These are phyloP conservation scores for Colletotrichum destructivum DNA, from an alignment of 2,329 filamentous ascomycete genomes.

Conservation along the genomic window DNA sequence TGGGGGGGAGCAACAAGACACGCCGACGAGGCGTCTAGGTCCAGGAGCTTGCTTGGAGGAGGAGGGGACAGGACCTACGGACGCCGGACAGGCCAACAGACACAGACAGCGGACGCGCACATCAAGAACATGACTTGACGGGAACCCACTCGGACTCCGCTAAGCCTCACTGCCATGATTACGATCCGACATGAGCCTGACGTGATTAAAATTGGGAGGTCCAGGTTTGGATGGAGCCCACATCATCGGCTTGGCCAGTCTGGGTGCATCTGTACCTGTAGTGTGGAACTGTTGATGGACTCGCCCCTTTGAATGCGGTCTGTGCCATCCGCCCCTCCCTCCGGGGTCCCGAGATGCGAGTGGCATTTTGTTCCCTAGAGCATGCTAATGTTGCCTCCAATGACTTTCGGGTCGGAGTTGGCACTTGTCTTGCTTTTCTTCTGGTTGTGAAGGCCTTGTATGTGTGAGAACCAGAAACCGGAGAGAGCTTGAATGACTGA, in stretches of 20 bases:
- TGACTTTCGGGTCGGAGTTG: no score
- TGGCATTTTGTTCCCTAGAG: no score
- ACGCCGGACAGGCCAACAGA: not conserved
- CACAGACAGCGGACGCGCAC: not conserved
- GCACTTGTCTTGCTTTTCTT: no score
- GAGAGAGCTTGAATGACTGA: not conserved
- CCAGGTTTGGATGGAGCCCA: constrained; percentile 35
- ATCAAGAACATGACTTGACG: constrained; percentile 37
- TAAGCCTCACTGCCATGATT: constrained; percentile 42
- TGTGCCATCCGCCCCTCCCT: no score
- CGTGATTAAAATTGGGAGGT: constrained; percentile 43
- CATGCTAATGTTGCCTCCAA: no score
- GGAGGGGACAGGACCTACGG: not conserved
- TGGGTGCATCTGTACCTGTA: constrained; percentile 17
- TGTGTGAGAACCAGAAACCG: no score
- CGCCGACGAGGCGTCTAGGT: no score
- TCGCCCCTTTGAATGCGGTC: constrained; percentile 20
- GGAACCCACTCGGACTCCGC: constrained; percentile 41
- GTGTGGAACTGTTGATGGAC: constrained; percentile 14
- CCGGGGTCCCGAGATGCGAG: no score
- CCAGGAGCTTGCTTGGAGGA: constrained; percentile 11
- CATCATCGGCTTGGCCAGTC: constrained; percentile 32
- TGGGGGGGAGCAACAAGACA: constrained; percentile 16
- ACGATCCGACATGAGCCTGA: constrained; percentile 39
- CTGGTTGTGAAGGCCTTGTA: no score